Evolutionary conservation across 768 basidiomycete genomes (phyloP).

Genomic region (Hebeloma cylindrosporum): DNA sequence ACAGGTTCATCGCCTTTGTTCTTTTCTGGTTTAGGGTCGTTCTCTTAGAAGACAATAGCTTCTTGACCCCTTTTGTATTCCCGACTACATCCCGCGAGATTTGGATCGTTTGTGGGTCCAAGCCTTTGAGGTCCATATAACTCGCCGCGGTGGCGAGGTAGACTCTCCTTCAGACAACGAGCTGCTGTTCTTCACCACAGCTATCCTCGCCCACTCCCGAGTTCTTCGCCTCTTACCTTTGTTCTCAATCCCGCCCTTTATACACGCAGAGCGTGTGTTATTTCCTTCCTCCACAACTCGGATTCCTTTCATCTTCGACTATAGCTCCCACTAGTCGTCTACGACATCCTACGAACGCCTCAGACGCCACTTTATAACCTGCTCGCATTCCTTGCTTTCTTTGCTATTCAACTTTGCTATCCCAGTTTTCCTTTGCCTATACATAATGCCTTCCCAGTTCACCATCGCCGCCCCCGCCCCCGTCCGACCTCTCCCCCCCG

Average conservation of each 20-base stretch:
- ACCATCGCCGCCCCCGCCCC: conserved; percentile 7
- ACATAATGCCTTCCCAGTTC: conserved; percentile 22
- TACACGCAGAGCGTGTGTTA: conserved; percentile 40
- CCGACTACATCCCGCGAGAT: conserved; percentile 9
- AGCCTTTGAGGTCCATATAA: conserved; percentile 20
- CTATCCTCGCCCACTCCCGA: conserved; percentile 9
- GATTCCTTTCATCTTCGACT: not conserved
- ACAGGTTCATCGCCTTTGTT: no score
- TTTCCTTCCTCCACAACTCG: conserved; percentile 1
- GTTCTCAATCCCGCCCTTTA: conserved; percentile 14
- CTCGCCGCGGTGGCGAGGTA: not conserved
- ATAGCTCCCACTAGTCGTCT: not conserved
- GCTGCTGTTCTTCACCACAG: conserved; percentile 10
- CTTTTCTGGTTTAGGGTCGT: no score
- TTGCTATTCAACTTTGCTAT: not conserved
- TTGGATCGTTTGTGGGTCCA: conserved; percentile 35
- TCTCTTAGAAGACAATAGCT: no score
- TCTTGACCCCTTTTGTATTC: conserved; percentile 31
- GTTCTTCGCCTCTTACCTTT: conserved; percentile 12
- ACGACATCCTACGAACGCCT: not conserved
- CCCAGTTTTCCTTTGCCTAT: conserved; percentile 6
- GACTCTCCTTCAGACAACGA: conserved; percentile 9
- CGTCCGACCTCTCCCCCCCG: conserved; percentile 21
- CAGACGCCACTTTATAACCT: conserved; percentile 8
- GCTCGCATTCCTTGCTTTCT: conserved; percentile 1